These are phyloP conservation scores for Colletotrichum melonis DNA, from an alignment of 2,329 filamentous ascomycete genomes.

Conservation along the genomic window DNA sequence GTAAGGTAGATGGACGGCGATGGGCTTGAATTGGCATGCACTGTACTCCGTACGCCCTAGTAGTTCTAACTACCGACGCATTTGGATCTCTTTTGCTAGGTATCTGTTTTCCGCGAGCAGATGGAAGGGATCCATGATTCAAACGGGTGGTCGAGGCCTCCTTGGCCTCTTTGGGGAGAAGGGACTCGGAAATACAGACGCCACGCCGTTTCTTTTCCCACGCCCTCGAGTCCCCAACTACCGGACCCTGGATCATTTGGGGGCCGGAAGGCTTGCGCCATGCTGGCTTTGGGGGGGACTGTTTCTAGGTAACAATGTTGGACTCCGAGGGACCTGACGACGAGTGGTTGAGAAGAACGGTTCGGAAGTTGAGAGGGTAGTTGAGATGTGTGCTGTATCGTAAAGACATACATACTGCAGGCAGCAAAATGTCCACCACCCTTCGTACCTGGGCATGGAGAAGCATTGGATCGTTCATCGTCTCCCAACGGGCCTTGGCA, in stretches of 20 bases:
- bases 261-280: not conserved
- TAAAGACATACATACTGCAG: not conserved
- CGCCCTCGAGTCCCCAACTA: no score
- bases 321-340: not conserved
- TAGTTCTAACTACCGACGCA: no score
- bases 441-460: not conserved
- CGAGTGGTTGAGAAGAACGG: not conserved
- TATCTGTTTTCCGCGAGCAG: not conserved
- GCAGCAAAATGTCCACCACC: not conserved
- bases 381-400: not conserved
- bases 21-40: no score
- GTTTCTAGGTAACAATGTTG: not conserved
- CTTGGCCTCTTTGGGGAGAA: not conserved
- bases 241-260: not conserved
- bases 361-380: not conserved
- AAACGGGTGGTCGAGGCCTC: not conserved
- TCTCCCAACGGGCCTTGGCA: not conserved
- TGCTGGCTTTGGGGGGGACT: no score
- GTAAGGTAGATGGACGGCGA: no score
- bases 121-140: not conserved
- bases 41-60: no score
- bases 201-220: not conserved
- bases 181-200: not conserved
- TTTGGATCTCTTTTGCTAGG: not conserved
- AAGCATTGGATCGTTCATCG: not conserved